Percentiles rank a stretch among this genome's conserved stretches.
phyloP scores from a whole-genome alignment of 129 eudicot genomes.

The Chrysanthemum seticuspe region DNA sequence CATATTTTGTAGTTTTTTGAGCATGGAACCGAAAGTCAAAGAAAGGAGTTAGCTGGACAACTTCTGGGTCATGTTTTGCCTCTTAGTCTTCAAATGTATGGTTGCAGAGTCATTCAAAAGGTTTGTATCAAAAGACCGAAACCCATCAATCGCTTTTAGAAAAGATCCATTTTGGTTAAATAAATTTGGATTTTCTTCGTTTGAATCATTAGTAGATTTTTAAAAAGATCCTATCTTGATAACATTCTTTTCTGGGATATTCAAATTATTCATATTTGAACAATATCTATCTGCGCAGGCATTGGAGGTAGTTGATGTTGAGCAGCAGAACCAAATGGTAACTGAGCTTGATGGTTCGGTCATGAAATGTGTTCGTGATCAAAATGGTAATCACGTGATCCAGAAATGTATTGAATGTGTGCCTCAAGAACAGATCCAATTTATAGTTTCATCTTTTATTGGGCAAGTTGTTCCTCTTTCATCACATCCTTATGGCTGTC shows the following conservation, averaged over 20 bases:
- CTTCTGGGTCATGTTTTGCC: slow-evolving; percentile 80
- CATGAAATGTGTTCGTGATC: slow-evolving; percentile 88
- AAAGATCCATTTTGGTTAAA: slow-evolving; percentile 16
- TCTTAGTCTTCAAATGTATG: slow-evolving; percentile 91
- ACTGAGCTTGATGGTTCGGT: slow-evolving; percentile 79
- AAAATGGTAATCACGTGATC: slow-evolving; percentile 91
- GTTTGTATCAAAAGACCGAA: slow-evolving; percentile 24
- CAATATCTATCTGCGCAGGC: slow-evolving; percentile 39
- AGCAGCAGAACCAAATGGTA: slow-evolving; percentile 45
- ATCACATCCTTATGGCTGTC: slow-evolving; percentile 75
- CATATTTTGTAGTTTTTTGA: slow-evolving; percentile 68
- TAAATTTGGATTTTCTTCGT: background rate
- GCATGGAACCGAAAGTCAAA: slow-evolving; percentile 83
- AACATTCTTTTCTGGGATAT: background rate
- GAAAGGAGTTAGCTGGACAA: slow-evolving; percentile 71
- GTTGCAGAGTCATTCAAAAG: slow-evolving; percentile 97
- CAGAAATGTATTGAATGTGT: slow-evolving; percentile 81
- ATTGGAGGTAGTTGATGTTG: slow-evolving; percentile 55
- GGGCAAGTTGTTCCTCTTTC: slow-evolving; percentile 75
- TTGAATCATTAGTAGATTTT: background rate
- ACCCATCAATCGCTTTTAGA: background rate
- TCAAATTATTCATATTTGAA: background rate
- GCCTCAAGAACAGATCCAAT: slow-evolving; percentile 59
- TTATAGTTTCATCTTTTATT: slow-evolving; percentile 61
- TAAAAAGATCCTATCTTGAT: slow-evolving; percentile 11